phyloP scores from a whole-genome alignment of 2,329 filamentous ascomycete genomes.

The Colletotrichum lentis region DNA sequence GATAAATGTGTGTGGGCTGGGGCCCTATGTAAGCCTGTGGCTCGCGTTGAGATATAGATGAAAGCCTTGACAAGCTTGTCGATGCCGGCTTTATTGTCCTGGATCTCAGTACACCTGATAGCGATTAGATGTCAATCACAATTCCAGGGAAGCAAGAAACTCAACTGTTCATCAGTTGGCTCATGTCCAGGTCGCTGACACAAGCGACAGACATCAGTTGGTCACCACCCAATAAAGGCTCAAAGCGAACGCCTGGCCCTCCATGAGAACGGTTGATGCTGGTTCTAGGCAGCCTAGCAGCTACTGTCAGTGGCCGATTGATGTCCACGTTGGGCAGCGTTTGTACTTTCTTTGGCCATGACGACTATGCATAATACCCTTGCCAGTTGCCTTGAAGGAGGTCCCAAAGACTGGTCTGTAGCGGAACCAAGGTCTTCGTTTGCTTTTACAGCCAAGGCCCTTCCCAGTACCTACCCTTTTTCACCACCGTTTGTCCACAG shows the following conservation, averaged over 20 bases:
- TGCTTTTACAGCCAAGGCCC: neutral
- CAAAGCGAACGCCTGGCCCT: too few species aligned
- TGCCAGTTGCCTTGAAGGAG: neutral
- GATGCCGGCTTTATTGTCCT: constrained; percentile 2
- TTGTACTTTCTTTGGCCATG: neutral
- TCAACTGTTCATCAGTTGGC: neutral
- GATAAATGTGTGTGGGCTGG: neutral
- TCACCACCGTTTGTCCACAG: neutral
- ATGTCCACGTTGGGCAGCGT: too few species aligned
- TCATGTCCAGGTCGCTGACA: neutral
- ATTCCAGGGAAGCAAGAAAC: too few species aligned
- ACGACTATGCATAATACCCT: neutral
- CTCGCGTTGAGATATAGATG: neutral
- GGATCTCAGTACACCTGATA: neutral
- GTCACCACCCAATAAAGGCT: too few species aligned
- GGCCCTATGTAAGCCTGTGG: neutral
- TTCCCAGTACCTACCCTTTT: neutral
- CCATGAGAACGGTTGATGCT: too few species aligned
- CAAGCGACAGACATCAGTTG: too few species aligned
- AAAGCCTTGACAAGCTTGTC: constrained; percentile 14
- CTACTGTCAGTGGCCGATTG: too few species aligned
- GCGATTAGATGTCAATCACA: too few species aligned
- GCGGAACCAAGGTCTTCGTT: neutral
- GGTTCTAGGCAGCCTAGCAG: too few species aligned
- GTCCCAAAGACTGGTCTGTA: neutral